phyloP scores from a whole-genome alignment of 306 rosid genomes.

The Urtica urens region DNA sequence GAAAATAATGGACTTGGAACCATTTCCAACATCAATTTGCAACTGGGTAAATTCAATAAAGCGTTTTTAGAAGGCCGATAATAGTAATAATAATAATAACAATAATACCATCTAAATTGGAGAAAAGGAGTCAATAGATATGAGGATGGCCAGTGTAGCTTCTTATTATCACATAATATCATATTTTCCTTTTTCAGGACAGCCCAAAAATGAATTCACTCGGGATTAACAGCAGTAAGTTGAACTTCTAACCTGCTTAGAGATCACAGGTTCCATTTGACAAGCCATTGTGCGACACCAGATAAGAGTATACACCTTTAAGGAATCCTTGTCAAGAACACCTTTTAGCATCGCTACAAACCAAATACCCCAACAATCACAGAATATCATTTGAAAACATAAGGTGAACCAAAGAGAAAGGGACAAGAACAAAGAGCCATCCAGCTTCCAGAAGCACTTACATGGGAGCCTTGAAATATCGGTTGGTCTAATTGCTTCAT shows the following conservation, averaged over 20 bases:
- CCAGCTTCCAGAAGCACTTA: constrained; percentile 25
- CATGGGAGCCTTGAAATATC: constrained; percentile 76
- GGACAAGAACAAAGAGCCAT: neutral
- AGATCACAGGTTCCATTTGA: constrained; percentile 74
- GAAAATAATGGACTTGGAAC: constrained; percentile 42
- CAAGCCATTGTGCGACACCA: constrained; percentile 87
- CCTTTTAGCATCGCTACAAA: constrained; percentile 58
- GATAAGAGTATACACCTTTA: constrained; percentile 78
- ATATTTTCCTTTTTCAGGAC: no score
- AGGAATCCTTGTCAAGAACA: constrained; percentile 64
- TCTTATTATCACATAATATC: no score
- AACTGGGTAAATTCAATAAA: constrained; percentile 41
- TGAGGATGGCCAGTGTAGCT: no score
- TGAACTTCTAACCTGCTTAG: constrained; percentile 52
- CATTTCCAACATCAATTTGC: constrained; percentile 70
- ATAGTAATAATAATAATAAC: no score
- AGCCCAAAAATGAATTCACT: no score
- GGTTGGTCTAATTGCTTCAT: constrained; percentile 96
- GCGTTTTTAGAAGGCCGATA: no score
- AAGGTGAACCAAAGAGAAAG: neutral
- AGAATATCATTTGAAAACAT: constrained; percentile 10
- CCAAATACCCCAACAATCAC: neutral
- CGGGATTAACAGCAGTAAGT: no score
- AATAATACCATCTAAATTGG: no score
- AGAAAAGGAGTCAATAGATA: no score